Percentiles rank a stretch among this genome's conserved stretches.
phyloP scores from a whole-genome alignment of 1,284 basidiomycete genomes.

The Peniophora sp. region DNA sequence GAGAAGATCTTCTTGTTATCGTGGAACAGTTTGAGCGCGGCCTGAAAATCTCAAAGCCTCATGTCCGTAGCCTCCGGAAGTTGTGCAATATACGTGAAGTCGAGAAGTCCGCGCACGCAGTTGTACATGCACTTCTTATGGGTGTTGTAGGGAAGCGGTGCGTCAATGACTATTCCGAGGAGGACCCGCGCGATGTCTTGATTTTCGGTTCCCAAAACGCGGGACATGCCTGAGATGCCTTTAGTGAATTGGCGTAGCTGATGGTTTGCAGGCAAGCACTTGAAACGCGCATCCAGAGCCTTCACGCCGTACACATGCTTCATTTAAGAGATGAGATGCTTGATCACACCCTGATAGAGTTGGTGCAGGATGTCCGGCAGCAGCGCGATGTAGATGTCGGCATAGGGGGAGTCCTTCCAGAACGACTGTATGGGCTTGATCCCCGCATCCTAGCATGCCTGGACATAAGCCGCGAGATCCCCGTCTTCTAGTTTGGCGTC shows the following conservation, averaged over 20 bases:
- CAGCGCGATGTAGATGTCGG: neutral
- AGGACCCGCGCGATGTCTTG: constrained; percentile 14
- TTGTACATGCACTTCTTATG: neutral
- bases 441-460: neutral
- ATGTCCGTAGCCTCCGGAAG: neutral
- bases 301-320: neutral
- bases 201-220: constrained; percentile 15
- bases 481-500: no score
- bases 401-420: neutral
- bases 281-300: neutral
- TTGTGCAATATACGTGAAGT: constrained; percentile 4
- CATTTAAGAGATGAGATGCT: neutral
- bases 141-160: no score
- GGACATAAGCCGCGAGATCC: neutral
- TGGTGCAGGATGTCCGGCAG: neutral
- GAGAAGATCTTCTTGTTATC: constrained; percentile 18
- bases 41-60: no score
- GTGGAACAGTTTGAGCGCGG: neutral
- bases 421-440: neutral
- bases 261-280: no score
- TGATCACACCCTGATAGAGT: no score
- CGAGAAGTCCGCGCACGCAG: neutral
- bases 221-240: constrained; percentile 14
- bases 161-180: constrained; percentile 11
- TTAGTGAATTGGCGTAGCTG: constrained; percentile 15